phyloP scores from a whole-genome alignment of 75 land plant species.

The Sequoiadendron giganteum region DNA sequence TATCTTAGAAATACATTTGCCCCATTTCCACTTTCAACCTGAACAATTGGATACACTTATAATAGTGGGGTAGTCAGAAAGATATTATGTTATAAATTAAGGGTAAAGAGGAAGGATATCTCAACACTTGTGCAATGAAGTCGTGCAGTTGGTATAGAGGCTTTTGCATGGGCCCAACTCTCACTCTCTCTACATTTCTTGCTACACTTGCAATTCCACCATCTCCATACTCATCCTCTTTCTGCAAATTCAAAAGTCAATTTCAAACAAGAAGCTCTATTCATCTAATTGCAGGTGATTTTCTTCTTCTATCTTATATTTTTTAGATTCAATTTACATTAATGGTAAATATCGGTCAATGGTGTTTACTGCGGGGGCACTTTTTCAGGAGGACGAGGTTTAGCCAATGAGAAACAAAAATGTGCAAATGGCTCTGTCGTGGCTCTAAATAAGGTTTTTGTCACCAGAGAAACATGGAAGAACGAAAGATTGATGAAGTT shows the following conservation, averaged over 20 bases:
- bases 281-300: background rate
- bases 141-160: background rate
- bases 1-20: too few species aligned
- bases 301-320: background rate
- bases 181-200: background rate
- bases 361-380: background rate
- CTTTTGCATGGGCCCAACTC: background rate
- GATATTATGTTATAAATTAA: background rate
- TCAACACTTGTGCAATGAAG: constrained; percentile 1
- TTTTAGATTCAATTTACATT: background rate
- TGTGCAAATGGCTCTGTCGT: background rate
- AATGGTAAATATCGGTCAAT: background rate
- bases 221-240: background rate
- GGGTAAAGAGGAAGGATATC: background rate
- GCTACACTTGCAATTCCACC: background rate
- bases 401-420: background rate
- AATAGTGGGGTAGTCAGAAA: background rate
- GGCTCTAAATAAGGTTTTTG: constrained; percentile 51
- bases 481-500: constrained; percentile 72
- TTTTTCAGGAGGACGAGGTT: background rate
- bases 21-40: background rate
- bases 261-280: background rate
- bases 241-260: background rate
- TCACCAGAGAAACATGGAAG: constrained; percentile 92
- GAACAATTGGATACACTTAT: background rate